Evolutionary conservation across 306 rosid species (phyloP).

Genomic region (Crotalaria pallida): DNA sequence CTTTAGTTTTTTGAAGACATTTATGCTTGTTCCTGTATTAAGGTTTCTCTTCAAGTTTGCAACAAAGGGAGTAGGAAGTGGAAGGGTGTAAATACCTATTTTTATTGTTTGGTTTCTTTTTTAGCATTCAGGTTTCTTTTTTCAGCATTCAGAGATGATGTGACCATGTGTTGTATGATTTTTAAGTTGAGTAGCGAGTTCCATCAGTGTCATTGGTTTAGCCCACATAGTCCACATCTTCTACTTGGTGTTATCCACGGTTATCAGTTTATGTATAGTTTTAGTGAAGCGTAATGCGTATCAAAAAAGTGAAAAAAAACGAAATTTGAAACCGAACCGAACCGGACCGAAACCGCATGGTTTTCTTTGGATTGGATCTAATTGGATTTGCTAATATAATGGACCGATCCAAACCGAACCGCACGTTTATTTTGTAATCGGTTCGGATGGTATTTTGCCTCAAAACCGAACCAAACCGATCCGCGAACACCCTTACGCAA

Average conservation of each 20-base stretch:
- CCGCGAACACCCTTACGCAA: no score
- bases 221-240: not conserved
- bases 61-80: not conserved
- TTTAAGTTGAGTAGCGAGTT: not conserved
- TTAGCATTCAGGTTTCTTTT: no score
- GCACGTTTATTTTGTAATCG: no score
- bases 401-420: no score
- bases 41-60: not conserved
- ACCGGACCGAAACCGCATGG: no score
- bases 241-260: not conserved
- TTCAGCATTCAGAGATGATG: not conserved
- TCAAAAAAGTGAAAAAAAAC: no score
- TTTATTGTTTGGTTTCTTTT: not conserved
- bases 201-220: not conserved
- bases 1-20: not conserved
- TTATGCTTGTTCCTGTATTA: not conserved
- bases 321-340: no score
- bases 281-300: no score
- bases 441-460: no score
- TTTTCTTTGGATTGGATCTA: no score
- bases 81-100: not conserved
- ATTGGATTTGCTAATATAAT: no score
- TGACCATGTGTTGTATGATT: not conserved
- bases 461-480: no score
- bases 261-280: not conserved